Evolutionary conservation across 345 rosid species (phyloP).

Genomic region (Rubroshorea leprosula): DNA sequence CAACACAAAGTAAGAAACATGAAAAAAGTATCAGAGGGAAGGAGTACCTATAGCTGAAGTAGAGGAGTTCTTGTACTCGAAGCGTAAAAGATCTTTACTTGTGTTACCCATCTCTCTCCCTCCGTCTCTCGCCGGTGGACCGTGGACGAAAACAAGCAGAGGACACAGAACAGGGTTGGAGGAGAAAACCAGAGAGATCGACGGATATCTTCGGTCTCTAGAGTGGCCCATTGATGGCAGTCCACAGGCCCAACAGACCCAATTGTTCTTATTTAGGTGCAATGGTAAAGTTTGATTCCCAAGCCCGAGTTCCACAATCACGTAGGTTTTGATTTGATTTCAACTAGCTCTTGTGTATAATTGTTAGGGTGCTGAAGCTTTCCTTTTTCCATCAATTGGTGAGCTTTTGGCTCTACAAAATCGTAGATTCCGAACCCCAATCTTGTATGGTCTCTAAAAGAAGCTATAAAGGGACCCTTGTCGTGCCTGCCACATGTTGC

Average conservation of each 20-base stretch:
- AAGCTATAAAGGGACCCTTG: constrained; percentile 66
- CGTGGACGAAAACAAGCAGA: background rate
- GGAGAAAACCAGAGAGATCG: too few relatives aligned
- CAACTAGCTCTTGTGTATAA: constrained; percentile 47
- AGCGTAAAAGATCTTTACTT: constrained; percentile 34
- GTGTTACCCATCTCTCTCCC: constrained; percentile 24
- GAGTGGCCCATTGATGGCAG: too few relatives aligned
- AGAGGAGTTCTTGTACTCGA: constrained; percentile 27
- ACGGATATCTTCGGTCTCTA: too few relatives aligned
- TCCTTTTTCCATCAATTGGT: constrained; percentile 71
- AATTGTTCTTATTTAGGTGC: too few relatives aligned
- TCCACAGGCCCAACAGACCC: too few relatives aligned
- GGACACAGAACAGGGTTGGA: background rate
- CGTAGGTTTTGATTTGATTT: too few relatives aligned
- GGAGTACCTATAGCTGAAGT: constrained; percentile 25
- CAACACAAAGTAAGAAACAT: background rate
- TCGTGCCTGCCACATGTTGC: constrained; percentile 80
- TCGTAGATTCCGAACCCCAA: constrained; percentile 55
- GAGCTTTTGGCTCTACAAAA: constrained; percentile 50
- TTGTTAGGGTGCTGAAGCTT: constrained; percentile 37
- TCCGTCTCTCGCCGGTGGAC: background rate
- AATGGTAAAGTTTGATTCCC: too few relatives aligned
- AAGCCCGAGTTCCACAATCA: too few relatives aligned
- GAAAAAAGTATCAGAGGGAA: background rate
- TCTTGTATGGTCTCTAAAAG: constrained; percentile 54